phyloP scores from a whole-genome alignment of 257 asterid genomes.

The Penstemon davidsonii region DNA sequence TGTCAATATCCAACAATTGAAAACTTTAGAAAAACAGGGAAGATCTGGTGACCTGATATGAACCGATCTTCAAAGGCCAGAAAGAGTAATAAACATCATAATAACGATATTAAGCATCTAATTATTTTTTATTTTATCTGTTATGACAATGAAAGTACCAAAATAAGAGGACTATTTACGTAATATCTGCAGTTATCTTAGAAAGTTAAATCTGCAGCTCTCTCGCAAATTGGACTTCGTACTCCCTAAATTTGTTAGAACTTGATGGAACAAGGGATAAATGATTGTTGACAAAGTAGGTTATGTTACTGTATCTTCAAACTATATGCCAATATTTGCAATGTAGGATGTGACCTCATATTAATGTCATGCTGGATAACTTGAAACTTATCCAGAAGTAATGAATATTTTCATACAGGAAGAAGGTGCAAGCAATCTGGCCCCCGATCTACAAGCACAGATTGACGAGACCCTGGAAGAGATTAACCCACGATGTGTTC shows the following conservation, averaged over 20 bases:
- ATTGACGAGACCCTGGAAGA: conserved; percentile 95
- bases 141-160: neutral
- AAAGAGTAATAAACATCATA: neutral
- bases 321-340: conserved; percentile 7
- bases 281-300: conserved; percentile 1
- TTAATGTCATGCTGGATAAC: neutral
- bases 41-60: neutral
- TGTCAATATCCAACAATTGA: neutral
- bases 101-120: neutral
- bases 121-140: neutral
- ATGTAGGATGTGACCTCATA: conserved; percentile 1
- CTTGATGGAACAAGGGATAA: neutral
- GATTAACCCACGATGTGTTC: conserved; percentile 74
- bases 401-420: conserved; percentile 49
- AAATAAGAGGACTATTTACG: neutral
- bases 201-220: neutral
- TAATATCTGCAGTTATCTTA: neutral
- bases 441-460: conserved; percentile 88
- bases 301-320: conserved; percentile 1
- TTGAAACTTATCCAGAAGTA: conserved; percentile 15
- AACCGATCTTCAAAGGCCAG: neutral
- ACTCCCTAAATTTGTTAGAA: neutral
- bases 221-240: too few relatives aligned
- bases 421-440: conserved; percentile 95
- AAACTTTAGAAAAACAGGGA: neutral